Percentiles rank a stretch among this genome's conserved stretches.
Evolutionary conservation across 2,329 filamentous ascomycete genomes (phyloP).

Genomic region (Fusarium xylarioides): DNA sequence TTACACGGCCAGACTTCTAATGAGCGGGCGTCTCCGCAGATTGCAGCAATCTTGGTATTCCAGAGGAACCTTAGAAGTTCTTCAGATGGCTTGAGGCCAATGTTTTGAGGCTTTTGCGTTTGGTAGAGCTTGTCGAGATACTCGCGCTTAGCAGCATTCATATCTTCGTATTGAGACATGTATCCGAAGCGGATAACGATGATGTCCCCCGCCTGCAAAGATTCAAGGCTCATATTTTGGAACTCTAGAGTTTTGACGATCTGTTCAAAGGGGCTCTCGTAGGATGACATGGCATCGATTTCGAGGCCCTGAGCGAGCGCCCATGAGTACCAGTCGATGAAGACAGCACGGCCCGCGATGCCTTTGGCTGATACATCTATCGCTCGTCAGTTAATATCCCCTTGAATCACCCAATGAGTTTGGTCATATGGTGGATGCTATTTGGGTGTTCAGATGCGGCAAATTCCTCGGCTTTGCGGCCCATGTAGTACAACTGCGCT

Average conservation of each 20-base stretch:
- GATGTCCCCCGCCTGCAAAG: slow-evolving; percentile 24
- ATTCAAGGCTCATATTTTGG: slow-evolving; percentile 14
- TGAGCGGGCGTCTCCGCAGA: slow-evolving; percentile 51
- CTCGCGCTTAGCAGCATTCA: slow-evolving; percentile 15
- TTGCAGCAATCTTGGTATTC: slow-evolving; percentile 52
- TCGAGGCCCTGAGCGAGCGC: slow-evolving; percentile 2
- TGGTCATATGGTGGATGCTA: too few species aligned
- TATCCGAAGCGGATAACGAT: slow-evolving; percentile 36
- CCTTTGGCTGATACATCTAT: slow-evolving; percentile 24
- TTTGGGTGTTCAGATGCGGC: slow-evolving; percentile 23
- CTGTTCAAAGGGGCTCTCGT: slow-evolving; percentile 29
- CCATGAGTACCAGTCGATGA: slow-evolving; percentile 36
- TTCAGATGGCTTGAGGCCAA: slow-evolving; percentile 51
- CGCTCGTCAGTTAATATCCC: too few species aligned
- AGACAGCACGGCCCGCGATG: slow-evolving; percentile 22
- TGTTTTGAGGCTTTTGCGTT: slow-evolving; percentile 23
- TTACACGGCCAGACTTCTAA: slow-evolving; percentile 52
- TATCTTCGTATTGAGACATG: slow-evolving; percentile 30
- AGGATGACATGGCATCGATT: slow-evolving; percentile 25
- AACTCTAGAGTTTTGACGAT: slow-evolving; percentile 12
- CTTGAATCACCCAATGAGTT: too few species aligned
- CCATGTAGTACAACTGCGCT: slow-evolving; percentile 39
- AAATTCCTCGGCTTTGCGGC: slow-evolving; percentile 34
- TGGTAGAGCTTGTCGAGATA: slow-evolving; percentile 24
- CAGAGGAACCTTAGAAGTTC: slow-evolving; percentile 54